Evolutionary conservation across 1,139 yeast species (phyloP).

Genomic region (Magnusiomyces magnusii): DNA sequence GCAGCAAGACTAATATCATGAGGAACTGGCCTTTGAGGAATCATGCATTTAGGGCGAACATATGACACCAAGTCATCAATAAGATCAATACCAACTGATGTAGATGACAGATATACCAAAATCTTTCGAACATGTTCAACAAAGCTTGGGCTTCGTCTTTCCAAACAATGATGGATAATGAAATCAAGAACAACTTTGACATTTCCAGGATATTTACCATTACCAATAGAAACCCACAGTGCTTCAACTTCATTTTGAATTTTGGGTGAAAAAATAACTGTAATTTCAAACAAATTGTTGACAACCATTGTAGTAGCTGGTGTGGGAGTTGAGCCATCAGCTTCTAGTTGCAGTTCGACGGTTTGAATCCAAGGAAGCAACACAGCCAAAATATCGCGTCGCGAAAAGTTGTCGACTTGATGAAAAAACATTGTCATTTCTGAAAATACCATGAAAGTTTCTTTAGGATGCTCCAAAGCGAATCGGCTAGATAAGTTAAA

Average conservation of each 20-base stretch:
- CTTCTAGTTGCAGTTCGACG: slow-evolving; percentile 52
- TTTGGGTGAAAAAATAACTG: slow-evolving; percentile 63
- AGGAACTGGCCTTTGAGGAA: slow-evolving; percentile 51
- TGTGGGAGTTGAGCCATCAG: slow-evolving; percentile 34
- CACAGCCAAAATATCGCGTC: slow-evolving; percentile 73
- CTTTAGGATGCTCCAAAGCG: slow-evolving; percentile 51
- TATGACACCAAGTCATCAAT: slow-evolving; percentile 61
- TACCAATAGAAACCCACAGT: slow-evolving; percentile 87
- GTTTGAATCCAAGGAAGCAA: slow-evolving; percentile 87
- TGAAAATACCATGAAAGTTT: slow-evolving; percentile 55
- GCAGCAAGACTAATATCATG: slow-evolving; percentile 29
- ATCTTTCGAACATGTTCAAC: slow-evolving; percentile 78
- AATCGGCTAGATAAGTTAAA: slow-evolving; percentile 59
- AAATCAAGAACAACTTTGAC: slow-evolving; percentile 67
- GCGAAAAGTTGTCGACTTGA: slow-evolving; percentile 48
- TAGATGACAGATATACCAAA: slow-evolving; percentile 62
- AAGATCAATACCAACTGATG: slow-evolving; percentile 48
- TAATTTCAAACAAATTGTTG: slow-evolving; percentile 74
- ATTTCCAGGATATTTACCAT: slow-evolving; percentile 56
- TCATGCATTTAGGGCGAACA: slow-evolving; percentile 79
- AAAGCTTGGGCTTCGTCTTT: slow-evolving; percentile 62
- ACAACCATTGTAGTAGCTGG: slow-evolving; percentile 55
- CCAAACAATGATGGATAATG: slow-evolving; percentile 59
- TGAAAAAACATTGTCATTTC: slow-evolving; percentile 66
- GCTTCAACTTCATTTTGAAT: slow-evolving; percentile 88